These are phyloP conservation scores for Auricularia sp. DNA, from an alignment of 768 basidiomycete genomes.

Conservation along the genomic window DNA sequence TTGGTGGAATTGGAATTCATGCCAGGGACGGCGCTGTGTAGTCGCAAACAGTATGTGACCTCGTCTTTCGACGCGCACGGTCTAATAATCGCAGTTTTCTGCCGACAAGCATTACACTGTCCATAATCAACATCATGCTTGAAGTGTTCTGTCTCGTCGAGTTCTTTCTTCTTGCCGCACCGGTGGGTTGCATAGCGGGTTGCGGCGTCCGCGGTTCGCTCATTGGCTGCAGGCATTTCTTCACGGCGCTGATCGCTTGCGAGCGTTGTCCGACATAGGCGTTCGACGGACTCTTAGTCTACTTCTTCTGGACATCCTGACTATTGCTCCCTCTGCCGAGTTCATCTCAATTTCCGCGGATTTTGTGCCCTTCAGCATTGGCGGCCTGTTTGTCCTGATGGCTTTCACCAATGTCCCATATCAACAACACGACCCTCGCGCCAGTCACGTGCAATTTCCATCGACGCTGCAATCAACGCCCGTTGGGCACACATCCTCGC, in stretches of 20 bases:
- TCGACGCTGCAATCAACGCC: background rate
- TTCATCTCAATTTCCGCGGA: constrained; percentile 28
- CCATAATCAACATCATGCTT: constrained; percentile 24
- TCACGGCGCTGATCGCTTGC: constrained; percentile 9
- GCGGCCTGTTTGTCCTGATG: constrained; percentile 28
- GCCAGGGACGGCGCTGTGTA: constrained; percentile 20
- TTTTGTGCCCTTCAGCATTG: constrained; percentile 33
- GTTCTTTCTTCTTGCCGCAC: constrained; percentile 17
- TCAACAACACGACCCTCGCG: background rate
- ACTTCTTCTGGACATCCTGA: constrained; percentile 33
- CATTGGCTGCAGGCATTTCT: constrained; percentile 3
- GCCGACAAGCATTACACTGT: constrained; percentile 27
- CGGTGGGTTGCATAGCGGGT: constrained; percentile 4
- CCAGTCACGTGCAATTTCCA: background rate
- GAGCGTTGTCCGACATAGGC: constrained; percentile 19
- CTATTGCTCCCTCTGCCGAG: constrained; percentile 26
- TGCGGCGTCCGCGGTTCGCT: background rate
- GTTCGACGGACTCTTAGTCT: constrained; percentile 29
- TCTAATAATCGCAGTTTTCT: constrained; percentile 22
- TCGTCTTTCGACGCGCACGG: too few relatives aligned
- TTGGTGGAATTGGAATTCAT: constrained; percentile 20
- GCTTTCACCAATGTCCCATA: background rate
- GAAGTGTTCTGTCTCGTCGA: constrained; percentile 29
- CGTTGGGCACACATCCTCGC: background rate
- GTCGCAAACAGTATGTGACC: constrained; percentile 11